Evolutionary conservation across 371 early-diverging fungal species (phyloP), one percentile per base, ranked within the genome.

Genomic region (Saksenaea vasiformis): DNA sequence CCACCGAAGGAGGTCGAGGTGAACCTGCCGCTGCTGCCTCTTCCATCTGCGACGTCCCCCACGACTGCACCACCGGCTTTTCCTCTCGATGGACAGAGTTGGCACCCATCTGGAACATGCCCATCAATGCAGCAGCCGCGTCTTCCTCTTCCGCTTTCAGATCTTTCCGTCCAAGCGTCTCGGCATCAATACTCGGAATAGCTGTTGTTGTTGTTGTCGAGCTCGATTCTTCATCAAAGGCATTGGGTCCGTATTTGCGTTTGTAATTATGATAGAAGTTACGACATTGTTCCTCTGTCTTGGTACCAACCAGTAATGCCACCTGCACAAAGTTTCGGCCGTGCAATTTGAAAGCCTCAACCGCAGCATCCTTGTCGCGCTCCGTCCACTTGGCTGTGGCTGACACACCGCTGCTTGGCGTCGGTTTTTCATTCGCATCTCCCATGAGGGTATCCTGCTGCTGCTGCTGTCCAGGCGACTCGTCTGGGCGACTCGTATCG

Each of bases 281-380:
- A 54, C 89, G 85, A 64, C 94, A 94, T 66, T 93, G 91, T 22
- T 87, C 91, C 62, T 85, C 89, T 1, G 93, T 89, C 68, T 94
- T 93, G 4, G 91, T 88, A 1, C 90, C 88, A 28, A 94, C 89
- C 53, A 87, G 65, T 11, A 68, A 67, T 5, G 94, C 84, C 0
- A 94, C 90, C 14, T 80, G 85, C 19, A 76, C 80, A 73, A 94
- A 94, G 58, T 92, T 89, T 9, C 87, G 80, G 2, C 93, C 93
- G 53, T 85, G 77, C n/a, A 74, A 72, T 64, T 87, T 87, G 61
- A 93, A 88, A 0, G 87, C 94, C n/a, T 89, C 86, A 10, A 91
- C 72, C 0, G 90, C 94, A 13, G 82, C 77, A n/a, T 80, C 75
- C 34, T 91, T 90, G 54, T 95, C 95, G 0, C 85, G 84, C 0